phyloP scores from a whole-genome alignment of 371 early-diverging fungal genomes.

The Mucor velutinosus region DNA sequence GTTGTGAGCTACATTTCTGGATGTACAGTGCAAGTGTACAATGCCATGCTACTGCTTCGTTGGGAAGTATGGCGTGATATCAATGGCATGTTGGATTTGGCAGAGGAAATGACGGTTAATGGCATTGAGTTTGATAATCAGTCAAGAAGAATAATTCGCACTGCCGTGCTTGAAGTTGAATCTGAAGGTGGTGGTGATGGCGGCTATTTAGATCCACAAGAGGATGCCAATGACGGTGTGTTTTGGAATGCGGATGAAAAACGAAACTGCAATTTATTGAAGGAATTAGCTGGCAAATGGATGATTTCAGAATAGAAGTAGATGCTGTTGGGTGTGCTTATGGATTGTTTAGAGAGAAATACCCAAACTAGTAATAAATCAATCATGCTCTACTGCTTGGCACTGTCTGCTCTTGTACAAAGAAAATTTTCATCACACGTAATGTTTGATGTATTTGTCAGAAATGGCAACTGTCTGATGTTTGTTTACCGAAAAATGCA shows the following conservation, averaged over 20 bases:
- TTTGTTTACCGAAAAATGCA: too few species aligned
- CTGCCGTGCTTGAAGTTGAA: constrained; percentile 28
- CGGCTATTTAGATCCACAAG: background rate
- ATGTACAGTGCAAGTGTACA: constrained; percentile 44
- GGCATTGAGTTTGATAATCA: constrained; percentile 35
- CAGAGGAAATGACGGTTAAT: constrained; percentile 47
- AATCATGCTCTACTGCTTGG: too few species aligned
- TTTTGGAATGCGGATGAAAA: constrained; percentile 43
- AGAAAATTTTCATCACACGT: too few species aligned
- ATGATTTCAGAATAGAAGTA: background rate
- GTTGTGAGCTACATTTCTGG: constrained; percentile 43
- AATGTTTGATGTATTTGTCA: too few species aligned
- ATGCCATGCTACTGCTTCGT: constrained; percentile 33
- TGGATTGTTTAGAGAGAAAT: too few species aligned
- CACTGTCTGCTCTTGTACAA: too few species aligned
- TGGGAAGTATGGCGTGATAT: constrained; percentile 45
- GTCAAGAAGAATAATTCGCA: constrained; percentile 30
- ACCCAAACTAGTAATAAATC: too few species aligned
- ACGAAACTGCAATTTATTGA: constrained; percentile 37
- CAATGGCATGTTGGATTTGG: constrained; percentile 39
- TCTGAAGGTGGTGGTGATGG: constrained; percentile 8
- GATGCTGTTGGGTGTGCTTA: too few species aligned
- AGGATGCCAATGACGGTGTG: background rate
- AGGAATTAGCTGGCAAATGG: constrained; percentile 43
- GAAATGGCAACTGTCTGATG: too few species aligned